Evolutionary conservation across 352 stramenopile genomes (phyloP).

Genomic region (Phytophthora lateralis): DNA sequence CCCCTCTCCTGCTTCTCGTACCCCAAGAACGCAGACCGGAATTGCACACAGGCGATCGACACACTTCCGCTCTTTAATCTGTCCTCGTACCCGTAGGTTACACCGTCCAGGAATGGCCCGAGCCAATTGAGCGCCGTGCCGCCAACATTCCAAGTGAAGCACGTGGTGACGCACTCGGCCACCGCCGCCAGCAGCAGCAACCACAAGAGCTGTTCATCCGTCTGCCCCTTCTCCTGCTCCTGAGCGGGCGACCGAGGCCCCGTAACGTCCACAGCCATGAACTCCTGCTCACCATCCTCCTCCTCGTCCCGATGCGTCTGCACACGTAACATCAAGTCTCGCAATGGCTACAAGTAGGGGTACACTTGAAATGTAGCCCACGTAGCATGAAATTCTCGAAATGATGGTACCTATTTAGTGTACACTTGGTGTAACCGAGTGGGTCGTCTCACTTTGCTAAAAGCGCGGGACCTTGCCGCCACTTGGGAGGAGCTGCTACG

Average conservation of each 20-base stretch:
- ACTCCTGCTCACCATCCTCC: slow-evolving; percentile 4
- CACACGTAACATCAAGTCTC: slow-evolving; percentile 29
- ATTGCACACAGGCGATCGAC: slow-evolving; percentile 62
- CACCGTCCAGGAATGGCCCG: slow-evolving; percentile 76
- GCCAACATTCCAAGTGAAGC: slow-evolving; percentile 67
- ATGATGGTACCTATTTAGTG: slow-evolving; percentile 1
- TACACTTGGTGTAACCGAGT: not conserved
- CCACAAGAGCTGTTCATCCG: slow-evolving; percentile 70
- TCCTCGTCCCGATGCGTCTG: slow-evolving; percentile 20
- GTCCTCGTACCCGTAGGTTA: slow-evolving; percentile 68
- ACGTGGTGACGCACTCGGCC: slow-evolving; percentile 83
- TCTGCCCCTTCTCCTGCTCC: slow-evolving; percentile 39
- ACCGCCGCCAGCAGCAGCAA: slow-evolving; percentile 66
- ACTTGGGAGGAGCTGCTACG: slow-evolving; percentile 2
- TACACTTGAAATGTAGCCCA: slow-evolving; percentile 9
- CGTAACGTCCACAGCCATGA: slow-evolving; percentile 1
- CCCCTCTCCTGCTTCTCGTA: slow-evolving; percentile 23
- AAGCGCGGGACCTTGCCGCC: slow-evolving; percentile 22
- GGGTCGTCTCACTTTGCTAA: slow-evolving; percentile 16
- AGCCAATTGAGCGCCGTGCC: slow-evolving; percentile 78
- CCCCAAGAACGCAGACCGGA: slow-evolving; percentile 80
- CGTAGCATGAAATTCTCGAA: not conserved
- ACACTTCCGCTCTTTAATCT: slow-evolving; percentile 29
- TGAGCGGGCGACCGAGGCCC: slow-evolving; percentile 9
- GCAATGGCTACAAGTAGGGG: slow-evolving; percentile 4